A percentile compares a stretch with the other conserved stretches of the same genome.
Evolutionary conservation across 2,329 filamentous ascomycete genomes (phyloP).

Genomic region (Alternaria ventricosa): DNA sequence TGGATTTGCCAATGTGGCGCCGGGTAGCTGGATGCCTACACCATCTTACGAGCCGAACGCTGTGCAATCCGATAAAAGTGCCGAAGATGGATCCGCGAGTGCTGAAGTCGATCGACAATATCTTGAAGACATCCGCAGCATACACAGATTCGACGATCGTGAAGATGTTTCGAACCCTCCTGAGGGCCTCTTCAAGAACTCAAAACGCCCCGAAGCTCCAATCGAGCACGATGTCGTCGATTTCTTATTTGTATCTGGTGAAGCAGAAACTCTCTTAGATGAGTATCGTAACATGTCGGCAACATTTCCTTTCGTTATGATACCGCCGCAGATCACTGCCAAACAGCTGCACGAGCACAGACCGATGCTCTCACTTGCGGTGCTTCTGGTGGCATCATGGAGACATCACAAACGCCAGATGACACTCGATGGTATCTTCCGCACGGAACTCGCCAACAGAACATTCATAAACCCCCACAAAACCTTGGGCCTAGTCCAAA

Average conservation of each 20-base stretch:
- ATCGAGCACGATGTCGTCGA: slow-evolving; percentile 31
- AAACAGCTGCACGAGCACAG: slow-evolving; percentile 27
- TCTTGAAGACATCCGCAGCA: slow-evolving; percentile 31
- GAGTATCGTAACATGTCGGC: slow-evolving; percentile 39
- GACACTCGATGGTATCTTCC: slow-evolving; percentile 34
- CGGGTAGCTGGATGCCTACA: slow-evolving; percentile 38
- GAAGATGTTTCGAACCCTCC: slow-evolving; percentile 17
- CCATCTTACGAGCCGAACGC: slow-evolving; percentile 27
- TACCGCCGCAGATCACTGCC: slow-evolving; percentile 20
- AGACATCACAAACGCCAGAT: slow-evolving; percentile 34
- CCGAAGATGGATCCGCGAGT: slow-evolving; percentile 10
- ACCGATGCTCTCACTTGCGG: slow-evolving; percentile 43
- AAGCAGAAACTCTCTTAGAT: slow-evolving; percentile 35
- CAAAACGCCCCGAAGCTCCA: slow-evolving; percentile 24
- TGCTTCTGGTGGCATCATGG: slow-evolving; percentile 39
- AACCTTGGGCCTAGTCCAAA: slow-evolving; percentile 41
- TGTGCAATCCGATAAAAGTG: slow-evolving; percentile 5
- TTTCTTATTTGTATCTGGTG: slow-evolving; percentile 24
- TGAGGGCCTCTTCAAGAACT: slow-evolving; percentile 22
- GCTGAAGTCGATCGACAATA: slow-evolving; percentile 30
- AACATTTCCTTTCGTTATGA: slow-evolving; percentile 41
- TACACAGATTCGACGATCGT: slow-evolving; percentile 33
- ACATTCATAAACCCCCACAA: slow-evolving; percentile 38
- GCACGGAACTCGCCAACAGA: slow-evolving; percentile 40
- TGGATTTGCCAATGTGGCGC: slow-evolving; percentile 10